Evolutionary conservation across 352 stramenopile genomes (phyloP).

Genomic region (Phytophthora sojae): DNA sequence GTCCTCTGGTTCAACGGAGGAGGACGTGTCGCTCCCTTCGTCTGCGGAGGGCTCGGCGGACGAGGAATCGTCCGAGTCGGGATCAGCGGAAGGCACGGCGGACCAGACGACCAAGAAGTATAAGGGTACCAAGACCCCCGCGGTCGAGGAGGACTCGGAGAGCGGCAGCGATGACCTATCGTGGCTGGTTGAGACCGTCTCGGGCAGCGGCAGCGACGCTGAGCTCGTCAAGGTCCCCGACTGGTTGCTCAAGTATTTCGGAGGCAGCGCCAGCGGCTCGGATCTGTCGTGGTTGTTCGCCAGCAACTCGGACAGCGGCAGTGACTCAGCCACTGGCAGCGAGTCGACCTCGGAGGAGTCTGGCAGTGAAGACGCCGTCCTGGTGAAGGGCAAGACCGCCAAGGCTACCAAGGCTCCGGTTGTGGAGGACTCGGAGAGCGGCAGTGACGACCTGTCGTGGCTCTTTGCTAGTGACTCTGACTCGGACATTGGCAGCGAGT

Average conservation of each 20-base stretch:
- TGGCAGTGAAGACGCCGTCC: slow-evolving; percentile 12
- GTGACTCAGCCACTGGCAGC: background rate
- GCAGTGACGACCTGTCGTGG: slow-evolving; percentile 2
- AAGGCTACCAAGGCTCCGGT: slow-evolving; percentile 9
- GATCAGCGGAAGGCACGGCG: background rate
- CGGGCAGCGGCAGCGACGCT: background rate
- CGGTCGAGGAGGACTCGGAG: background rate
- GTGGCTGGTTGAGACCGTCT: background rate
- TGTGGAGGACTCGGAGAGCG: background rate
- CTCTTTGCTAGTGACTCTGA: slow-evolving; percentile 11
- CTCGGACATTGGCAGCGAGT: background rate
- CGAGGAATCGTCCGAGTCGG: background rate
- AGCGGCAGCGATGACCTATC: slow-evolving; percentile 2
- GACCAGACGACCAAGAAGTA: background rate
- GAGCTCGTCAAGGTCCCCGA: background rate
- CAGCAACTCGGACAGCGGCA: slow-evolving; percentile 8
- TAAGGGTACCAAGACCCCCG: slow-evolving; percentile 5
- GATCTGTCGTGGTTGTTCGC: slow-evolving; percentile 11
- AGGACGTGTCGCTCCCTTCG: background rate
- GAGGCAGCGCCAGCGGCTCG: background rate
- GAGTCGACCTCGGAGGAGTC: background rate
- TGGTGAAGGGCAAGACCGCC: slow-evolving; percentile 12
- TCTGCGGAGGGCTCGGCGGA: slow-evolving; percentile 5
- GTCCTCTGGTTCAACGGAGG: slow-evolving; percentile 9
- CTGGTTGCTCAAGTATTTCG: background rate